Evolutionary conservation across 2,329 filamentous ascomycete genomes (phyloP), one percentile per base, ranked within the genome.

Genomic region (Harringtonia lauricola): DNA sequence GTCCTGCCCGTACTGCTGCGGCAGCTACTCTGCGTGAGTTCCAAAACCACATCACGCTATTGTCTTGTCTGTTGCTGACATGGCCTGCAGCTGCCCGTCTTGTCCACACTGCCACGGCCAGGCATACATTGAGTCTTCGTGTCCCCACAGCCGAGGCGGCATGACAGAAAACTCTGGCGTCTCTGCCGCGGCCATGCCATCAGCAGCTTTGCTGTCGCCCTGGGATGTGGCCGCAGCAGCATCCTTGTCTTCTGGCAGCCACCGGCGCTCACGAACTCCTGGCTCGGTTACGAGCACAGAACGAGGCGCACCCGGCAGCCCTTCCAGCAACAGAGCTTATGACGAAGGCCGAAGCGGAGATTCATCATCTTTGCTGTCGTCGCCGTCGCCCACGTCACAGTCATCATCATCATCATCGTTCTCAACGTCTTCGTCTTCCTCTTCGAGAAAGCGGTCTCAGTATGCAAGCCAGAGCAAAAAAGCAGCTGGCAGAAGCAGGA

Each of bases 11-110:
- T 35, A 48, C 36, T 52, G 50, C 42, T 46, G 46, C 14, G 50
- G 50, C 13, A 52, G 50, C 42, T 52, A 44, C 13, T 37, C 39
- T 7, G 45, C 41, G 50, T 52, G 22, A 33, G 50, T 46, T 8
- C 4, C 6, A 6, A 8, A 22, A 15, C 18, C 7, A 10, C n/a
- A 24, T 6, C 9, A 12, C 15, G 1, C 12, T 18, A 18, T 17
- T 26, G 35, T 22, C 13, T 5, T 38, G 22, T 29, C 19, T 8
- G 19, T 15, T 18, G 12, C 40, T 36, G 14, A 29, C 15, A 19
- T 26, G 24, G n/a, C 12, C 13, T 8, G 15, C 12, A 46, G 43
- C 14, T 49, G 48, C 31, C 43, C 43, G 2, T 42, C 39, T 7
- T 50, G 47, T 22, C 30, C 41, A 3, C 34, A 48, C 26, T 51